Percentiles rank a stretch among this genome's conserved stretches.
These are phyloP conservation scores for Spencermartinsiella ligniputridi DNA, from an alignment of 1,139 yeast species.

Conservation along the genomic window DNA sequence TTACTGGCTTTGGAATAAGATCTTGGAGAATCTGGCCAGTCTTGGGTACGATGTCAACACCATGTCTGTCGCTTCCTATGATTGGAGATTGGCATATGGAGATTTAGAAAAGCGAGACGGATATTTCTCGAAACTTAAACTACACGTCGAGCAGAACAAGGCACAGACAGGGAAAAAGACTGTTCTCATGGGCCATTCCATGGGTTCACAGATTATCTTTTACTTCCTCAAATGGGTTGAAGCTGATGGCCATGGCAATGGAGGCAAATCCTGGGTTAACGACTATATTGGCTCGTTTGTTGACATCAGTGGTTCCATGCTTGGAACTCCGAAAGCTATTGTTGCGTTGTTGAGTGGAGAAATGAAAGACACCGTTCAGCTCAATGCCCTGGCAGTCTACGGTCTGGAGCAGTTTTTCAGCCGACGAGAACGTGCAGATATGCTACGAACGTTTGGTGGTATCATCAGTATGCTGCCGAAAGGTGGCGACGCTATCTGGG, in stretches of 20 bases:
- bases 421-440: constrained; percentile 78
- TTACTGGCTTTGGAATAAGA: constrained; percentile 97
- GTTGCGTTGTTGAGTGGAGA: constrained; percentile 93
- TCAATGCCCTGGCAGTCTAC: constrained; percentile 87
- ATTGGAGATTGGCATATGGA: constrained; percentile 89
- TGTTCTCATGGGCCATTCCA: constrained; percentile 85
- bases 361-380: constrained; percentile 95
- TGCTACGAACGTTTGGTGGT: constrained; percentile 87
- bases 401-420: constrained; percentile 93
- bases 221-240: constrained; percentile 96
- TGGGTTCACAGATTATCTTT: constrained; percentile 89
- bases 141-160: constrained; percentile 58
- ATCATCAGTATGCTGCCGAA: constrained; percentile 94
- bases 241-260: constrained; percentile 88
- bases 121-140: constrained; percentile 72
- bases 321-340: constrained; percentile 92
- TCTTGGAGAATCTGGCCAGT: constrained; percentile 86
- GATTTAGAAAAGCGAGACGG: constrained; percentile 85
- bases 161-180: constrained; percentile 61
- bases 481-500: constrained; percentile 92
- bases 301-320: constrained; percentile 79
- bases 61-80: constrained; percentile 89
- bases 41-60: constrained; percentile 89
- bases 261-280: constrained; percentile 85
- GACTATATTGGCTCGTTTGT: constrained; percentile 73